Evolutionary conservation across 73 alveolate species (phyloP).

Genomic region (Paramecium bursaria): DNA sequence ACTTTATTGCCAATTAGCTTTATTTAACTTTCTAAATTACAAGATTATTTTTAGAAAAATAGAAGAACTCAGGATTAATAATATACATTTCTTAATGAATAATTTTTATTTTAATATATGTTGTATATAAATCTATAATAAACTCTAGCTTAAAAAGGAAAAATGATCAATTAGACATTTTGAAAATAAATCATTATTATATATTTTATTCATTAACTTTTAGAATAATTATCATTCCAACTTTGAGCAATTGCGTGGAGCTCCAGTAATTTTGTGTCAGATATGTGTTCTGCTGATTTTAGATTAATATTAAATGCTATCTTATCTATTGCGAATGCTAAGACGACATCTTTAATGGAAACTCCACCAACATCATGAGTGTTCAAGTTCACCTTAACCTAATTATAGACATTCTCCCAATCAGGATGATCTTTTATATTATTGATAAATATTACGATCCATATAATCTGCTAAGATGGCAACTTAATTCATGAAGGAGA

Average conservation of each 20-base stretch:
- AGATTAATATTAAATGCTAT: constrained; percentile 20
- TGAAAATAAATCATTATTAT: too few relatives aligned
- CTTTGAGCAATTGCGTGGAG: constrained; percentile 5
- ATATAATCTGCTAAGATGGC: constrained; percentile 43
- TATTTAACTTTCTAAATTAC: too few relatives aligned
- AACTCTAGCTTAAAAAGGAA: too few relatives aligned
- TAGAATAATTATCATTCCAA: too few relatives aligned
- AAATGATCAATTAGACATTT: too few relatives aligned
- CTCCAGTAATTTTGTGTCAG: constrained; percentile 18
- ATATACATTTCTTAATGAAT: too few relatives aligned
- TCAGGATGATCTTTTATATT: constrained; percentile 53
- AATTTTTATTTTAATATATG: too few relatives aligned
- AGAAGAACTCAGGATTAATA: too few relatives aligned
- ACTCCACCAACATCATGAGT: constrained; percentile 35
- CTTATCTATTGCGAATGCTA: constrained; percentile 18
- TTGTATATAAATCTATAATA: too few relatives aligned
- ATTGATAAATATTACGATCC: constrained; percentile 12
- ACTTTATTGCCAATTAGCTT: too few relatives aligned
- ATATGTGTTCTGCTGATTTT: constrained; percentile 32
- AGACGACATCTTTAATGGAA: constrained; percentile 20
- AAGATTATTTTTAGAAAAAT: too few relatives aligned
- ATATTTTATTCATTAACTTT: too few relatives aligned
- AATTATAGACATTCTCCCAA: constrained; percentile 50
- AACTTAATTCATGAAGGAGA: constrained; percentile 55
- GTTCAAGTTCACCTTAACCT: constrained; percentile 27